These are phyloP conservation scores for Blastobotrys robertii DNA, from an alignment of 805 yeast species.

Conservation along the genomic window DNA sequence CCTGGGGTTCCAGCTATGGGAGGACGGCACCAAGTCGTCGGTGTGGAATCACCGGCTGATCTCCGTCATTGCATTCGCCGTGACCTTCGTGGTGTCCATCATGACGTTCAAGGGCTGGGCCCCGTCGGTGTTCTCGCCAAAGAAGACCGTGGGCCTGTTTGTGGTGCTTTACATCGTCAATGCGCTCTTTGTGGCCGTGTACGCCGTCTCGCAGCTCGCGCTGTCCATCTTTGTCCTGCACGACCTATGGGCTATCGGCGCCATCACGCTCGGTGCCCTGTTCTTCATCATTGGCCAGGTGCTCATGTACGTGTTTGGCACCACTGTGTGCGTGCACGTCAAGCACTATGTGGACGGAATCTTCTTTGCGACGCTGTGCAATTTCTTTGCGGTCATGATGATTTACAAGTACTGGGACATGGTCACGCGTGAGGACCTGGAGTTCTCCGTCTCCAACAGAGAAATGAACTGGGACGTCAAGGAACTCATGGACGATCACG, in stretches of 20 bases:
- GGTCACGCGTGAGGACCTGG: constrained; percentile 89
- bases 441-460: constrained; percentile 62
- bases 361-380: constrained; percentile 73
- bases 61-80: constrained; percentile 47
- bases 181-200: constrained; percentile 52
- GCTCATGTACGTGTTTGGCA: constrained; percentile 59
- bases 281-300: constrained; percentile 80
- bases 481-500: constrained; percentile 23
- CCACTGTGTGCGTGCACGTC: constrained; percentile 54
- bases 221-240: constrained; percentile 58
- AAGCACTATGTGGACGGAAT: constrained; percentile 88
- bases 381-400: constrained; percentile 84
- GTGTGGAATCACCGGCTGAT: constrained; percentile 45
- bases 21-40: constrained; percentile 73
- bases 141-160: constrained; percentile 59
- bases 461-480: constrained; percentile 34
- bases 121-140: constrained; percentile 33
- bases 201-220: constrained; percentile 56
- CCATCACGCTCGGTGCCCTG: constrained; percentile 56
- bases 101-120: constrained; percentile 64
- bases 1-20: constrained; percentile 85
- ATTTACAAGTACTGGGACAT: constrained; percentile 94
- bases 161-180: constrained; percentile 62
- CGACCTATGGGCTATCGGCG: constrained; percentile 85
- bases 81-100: constrained; percentile 57